These are phyloP conservation scores for Penicillium sp. DNA, from an alignment of 2,329 filamentous ascomycete species.

Conservation along the genomic window DNA sequence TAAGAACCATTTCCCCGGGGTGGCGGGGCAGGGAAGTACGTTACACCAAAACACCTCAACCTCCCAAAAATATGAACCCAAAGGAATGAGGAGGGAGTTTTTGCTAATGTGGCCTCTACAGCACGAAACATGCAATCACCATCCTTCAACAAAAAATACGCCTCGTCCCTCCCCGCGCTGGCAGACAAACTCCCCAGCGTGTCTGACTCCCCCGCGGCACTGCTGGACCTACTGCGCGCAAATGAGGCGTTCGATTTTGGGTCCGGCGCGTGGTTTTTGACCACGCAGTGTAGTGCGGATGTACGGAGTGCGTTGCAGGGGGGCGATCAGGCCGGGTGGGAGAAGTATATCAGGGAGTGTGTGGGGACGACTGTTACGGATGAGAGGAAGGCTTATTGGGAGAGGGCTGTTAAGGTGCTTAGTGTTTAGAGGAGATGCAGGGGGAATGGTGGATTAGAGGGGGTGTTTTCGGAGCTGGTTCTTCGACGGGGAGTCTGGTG, in stretches of 20 bases:
- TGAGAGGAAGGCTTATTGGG: slow-evolving; percentile 54
- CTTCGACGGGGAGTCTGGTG: slow-evolving; percentile 1
- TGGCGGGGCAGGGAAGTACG: slow-evolving; percentile 66
- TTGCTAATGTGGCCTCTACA: neutral
- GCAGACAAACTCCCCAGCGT: slow-evolving; percentile 34
- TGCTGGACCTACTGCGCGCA: slow-evolving; percentile 54
- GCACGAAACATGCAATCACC: slow-evolving; percentile 66
- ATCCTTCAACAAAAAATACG: slow-evolving; percentile 58
- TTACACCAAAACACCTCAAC: neutral
- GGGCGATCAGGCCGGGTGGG: slow-evolving; percentile 54
- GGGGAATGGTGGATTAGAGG: neutral
- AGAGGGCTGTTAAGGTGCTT: slow-evolving; percentile 47
- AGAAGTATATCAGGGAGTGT: slow-evolving; percentile 56
- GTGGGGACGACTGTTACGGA: slow-evolving; percentile 52
- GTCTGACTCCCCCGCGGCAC: slow-evolving; percentile 41
- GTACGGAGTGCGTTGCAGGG: slow-evolving; percentile 48
- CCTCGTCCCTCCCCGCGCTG: slow-evolving; percentile 49
- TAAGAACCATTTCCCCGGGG: slow-evolving; percentile 60
- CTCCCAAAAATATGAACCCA: neutral
- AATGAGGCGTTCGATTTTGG: slow-evolving; percentile 57
- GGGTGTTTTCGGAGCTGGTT: slow-evolving; percentile 9
- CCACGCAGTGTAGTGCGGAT: slow-evolving; percentile 53
- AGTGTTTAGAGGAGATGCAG: slow-evolving; percentile 21
- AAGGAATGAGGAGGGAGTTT: neutral
- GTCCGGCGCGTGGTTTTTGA: slow-evolving; percentile 63